Evolutionary conservation across 2,329 filamentous ascomycete species (phyloP), one percentile per base, ranked within the genome.

Genomic region (Fusarium hainanense): DNA sequence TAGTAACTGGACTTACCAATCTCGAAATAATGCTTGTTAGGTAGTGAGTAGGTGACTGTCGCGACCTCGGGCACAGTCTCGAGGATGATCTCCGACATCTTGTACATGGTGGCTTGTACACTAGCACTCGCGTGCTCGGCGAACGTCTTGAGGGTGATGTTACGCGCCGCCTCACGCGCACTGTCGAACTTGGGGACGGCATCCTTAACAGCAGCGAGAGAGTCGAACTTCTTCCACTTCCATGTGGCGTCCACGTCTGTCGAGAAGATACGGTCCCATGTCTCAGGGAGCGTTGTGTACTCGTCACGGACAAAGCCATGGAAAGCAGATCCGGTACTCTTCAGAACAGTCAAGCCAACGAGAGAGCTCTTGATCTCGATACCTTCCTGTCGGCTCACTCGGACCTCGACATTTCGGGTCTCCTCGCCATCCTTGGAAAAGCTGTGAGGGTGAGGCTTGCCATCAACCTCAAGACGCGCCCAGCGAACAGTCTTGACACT

Each of bases 11-110:
- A 85, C 90, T 83, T 83, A 93, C 90, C 92, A 80, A 98, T 91
- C 82, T 98, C 95, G 78, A 98, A 98, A 84, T 98, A 98, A 83
- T 99, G 96, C 85, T 98, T 98, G 85, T 99, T 99, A 13, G 96
- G 96, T 76, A 99, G 85, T 11, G 91, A 86, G 79, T 98, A 98
- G 74, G 91, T 88, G 43, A 96, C 93, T 23, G 86, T 85, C 46
- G 91, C 88, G 23, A 94, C 87, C 69, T 90, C 85, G 16, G 93
- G 91, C 25, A 90, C 92, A 23, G 85, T 88, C 11, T 88, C 91
- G 55, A 99, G 85, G 72, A 99, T 97, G 79, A 91, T 85, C 80
- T 95, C 92, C 75, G 88, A 90, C 95, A 99, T 99, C 85, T 98
- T 97, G 85, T 98, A 99, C 96, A 99, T 98, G 66, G 95, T 98